Conservation (phyloP, 2,329 filamentous ascomycete species). For the Fusarium odoratissimum region DNA sequence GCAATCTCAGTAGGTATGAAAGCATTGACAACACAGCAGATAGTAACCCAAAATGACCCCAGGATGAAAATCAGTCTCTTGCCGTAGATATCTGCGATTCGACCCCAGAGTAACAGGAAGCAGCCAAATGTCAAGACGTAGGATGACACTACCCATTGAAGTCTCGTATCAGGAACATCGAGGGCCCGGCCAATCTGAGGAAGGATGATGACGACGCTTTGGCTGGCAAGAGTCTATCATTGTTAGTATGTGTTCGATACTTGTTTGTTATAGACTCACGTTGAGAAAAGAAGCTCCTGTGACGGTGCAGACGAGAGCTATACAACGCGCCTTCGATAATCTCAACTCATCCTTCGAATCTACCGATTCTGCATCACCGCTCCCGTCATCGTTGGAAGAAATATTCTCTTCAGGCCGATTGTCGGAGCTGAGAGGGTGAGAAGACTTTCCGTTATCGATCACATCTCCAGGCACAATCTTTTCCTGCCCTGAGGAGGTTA, state of each 20-base stretch:
- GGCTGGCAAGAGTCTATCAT: conserved; percentile 44
- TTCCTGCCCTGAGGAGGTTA: conserved; percentile 1
- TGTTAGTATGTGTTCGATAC: neutral
- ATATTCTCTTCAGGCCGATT: neutral
- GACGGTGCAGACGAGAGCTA: conserved; percentile 65
- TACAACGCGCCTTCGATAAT: conserved; percentile 63
- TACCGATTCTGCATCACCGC: conserved; percentile 28
- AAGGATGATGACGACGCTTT: conserved; percentile 52
- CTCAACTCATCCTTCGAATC: conserved; percentile 47
- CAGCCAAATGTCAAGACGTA: conserved; percentile 75
- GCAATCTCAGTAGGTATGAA: conserved; percentile 75
- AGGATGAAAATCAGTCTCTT: conserved; percentile 73
- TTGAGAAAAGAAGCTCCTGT: conserved; percentile 68
- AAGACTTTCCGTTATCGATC: conserved; percentile 18
- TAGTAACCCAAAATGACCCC: conserved; percentile 72
- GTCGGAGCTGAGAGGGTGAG: conserved; percentile 2
- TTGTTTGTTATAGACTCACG: conserved; percentile 46
- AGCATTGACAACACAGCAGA: conserved; percentile 68
- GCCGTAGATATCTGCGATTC: conserved; percentile 74
- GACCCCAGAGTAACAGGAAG: conserved; percentile 75
- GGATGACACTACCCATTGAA: conserved; percentile 75
- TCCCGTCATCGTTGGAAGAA: neutral
- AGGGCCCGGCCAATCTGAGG: conserved; percentile 70
- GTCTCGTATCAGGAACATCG: conserved; percentile 65
- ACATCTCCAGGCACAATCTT: conserved; percentile 3